Conservation (phyloP, 2,329 filamentous ascomycete species). For the Exophiala bonariae region DNA sequence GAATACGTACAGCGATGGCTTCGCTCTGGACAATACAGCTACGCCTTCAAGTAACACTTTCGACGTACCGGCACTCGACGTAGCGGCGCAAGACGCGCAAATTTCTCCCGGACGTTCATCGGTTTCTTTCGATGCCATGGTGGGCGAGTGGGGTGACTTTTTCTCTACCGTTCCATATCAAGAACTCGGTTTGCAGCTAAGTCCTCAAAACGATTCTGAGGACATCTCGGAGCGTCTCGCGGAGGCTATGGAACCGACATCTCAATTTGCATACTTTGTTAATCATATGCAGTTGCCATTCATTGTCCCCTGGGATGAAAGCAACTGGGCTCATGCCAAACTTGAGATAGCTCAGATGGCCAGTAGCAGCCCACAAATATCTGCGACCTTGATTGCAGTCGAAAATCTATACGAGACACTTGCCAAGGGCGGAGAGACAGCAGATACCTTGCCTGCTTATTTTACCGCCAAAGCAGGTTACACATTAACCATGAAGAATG, state of each 20-base stretch:
- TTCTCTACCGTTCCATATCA: too few species aligned
- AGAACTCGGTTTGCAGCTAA: neutral
- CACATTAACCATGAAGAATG: constrained; percentile 1
- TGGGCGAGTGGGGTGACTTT: too few species aligned
- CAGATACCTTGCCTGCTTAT: constrained; percentile 9
- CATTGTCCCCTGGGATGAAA: constrained; percentile 10
- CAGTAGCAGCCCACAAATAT: neutral
- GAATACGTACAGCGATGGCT: neutral
- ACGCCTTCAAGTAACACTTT: too few species aligned
- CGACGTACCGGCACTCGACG: too few species aligned
- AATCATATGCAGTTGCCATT: constrained; percentile 11
- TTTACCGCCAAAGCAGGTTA: constrained; percentile 12
- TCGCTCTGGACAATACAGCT: constrained; percentile 3
- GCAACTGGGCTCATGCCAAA: constrained; percentile 10
- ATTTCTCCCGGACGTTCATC: too few species aligned
- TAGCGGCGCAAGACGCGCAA: too few species aligned
- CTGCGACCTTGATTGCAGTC: constrained; percentile 7
- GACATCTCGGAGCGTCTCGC: neutral
- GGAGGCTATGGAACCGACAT: neutral
- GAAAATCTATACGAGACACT: constrained; percentile 10
- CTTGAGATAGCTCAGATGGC: constrained; percentile 7
- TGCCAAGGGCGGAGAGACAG: constrained; percentile 3
- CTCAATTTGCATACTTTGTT: constrained; percentile 11
- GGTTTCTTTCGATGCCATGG: too few species aligned
- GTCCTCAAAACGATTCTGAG: neutral